These are phyloP conservation scores for Vicia sativa DNA, from an alignment of 306 rosid genomes.

Conservation along the genomic window DNA sequence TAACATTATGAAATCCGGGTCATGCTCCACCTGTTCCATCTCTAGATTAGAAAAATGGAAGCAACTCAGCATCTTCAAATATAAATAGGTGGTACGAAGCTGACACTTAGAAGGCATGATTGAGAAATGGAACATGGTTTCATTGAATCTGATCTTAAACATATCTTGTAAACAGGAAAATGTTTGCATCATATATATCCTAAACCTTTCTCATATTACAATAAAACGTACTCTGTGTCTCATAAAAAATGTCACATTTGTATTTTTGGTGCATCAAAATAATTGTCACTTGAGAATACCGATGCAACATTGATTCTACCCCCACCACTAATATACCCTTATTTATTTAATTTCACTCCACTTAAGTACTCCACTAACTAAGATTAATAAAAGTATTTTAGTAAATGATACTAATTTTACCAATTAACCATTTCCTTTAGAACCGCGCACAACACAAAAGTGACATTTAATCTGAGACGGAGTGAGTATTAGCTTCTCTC, in stretches of 20 bases:
- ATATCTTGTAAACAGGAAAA: not conserved
- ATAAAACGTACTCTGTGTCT: not conserved
- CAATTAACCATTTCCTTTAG: not conserved
- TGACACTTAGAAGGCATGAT: constrained; percentile 5
- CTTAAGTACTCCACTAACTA: too few relatives aligned
- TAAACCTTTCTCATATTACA: not conserved
- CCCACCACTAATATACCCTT: not conserved
- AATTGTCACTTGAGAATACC: too few relatives aligned
- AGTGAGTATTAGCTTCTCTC: constrained; percentile 1
- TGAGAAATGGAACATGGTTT: constrained; percentile 19
- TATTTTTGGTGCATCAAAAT: not conserved
- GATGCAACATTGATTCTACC: too few relatives aligned
- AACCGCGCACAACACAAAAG: not conserved
- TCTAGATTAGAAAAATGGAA: constrained; percentile 61
- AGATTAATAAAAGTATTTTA: too few relatives aligned
- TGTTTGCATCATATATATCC: constrained; percentile 19
- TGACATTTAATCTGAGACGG: not conserved
- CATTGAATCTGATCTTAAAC: constrained; percentile 22
- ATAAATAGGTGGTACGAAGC: constrained; percentile 13
- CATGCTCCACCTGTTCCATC: constrained; percentile 96
- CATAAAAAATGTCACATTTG: not conserved
- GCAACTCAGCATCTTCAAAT: constrained; percentile 48
- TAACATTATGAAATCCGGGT: constrained; percentile 75
- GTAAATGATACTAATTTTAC: too few relatives aligned
- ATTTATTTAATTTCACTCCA: too few relatives aligned